Evolutionary conservation across 805 yeast genomes (phyloP), one percentile per base, ranked within the genome.

Genomic region (Kodamaea kakaduensis): DNA sequence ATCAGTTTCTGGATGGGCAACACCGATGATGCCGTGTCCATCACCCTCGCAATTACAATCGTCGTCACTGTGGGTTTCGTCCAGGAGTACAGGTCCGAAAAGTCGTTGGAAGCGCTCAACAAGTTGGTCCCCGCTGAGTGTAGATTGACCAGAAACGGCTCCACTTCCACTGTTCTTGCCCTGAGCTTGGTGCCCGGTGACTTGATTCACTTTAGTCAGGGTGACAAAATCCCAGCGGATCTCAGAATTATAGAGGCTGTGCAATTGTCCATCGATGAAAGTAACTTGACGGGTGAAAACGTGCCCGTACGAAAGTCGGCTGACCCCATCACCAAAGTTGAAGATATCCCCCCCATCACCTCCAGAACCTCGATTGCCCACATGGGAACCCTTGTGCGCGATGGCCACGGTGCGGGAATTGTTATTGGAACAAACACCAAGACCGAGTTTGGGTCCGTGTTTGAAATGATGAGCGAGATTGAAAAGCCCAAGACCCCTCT

Each of bases 401-500:
- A 87, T 55, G 99, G 99, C 18, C 89, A 84, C 50, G 99, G 97
- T 13, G 53, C 83, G 2, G 99, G 98, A 43, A 72, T 93, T 26
- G 98, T 93, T 10, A 76, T 93, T 21, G 96, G 90, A 9, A 93
- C 96, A 1, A 95, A 94, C 24, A 68, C 75, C 24, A 77, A 81
- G 45, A 90, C 98, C 2, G 96, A 94, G 32, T 88, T 93, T 61
- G 99, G 99, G 33, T 71, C 82, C 30, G 97, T 93, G 10, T 93
- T 88, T 54, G 89, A 84, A 47, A 88, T 93, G 96, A 87, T 93
- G 95, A 75, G 82, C 23, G 82, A 78, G 33, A 93, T 93, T 47
- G 96, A 88, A 58, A 93, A 93, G 61, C 99, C 99, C 34, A 93
- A 93, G 62, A 93, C 99, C 12, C 99, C 99, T 2, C 69, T 93